Evolutionary conservation across 768 basidiomycete genomes (phyloP).

Genomic region (Termitomyces sp.): DNA sequence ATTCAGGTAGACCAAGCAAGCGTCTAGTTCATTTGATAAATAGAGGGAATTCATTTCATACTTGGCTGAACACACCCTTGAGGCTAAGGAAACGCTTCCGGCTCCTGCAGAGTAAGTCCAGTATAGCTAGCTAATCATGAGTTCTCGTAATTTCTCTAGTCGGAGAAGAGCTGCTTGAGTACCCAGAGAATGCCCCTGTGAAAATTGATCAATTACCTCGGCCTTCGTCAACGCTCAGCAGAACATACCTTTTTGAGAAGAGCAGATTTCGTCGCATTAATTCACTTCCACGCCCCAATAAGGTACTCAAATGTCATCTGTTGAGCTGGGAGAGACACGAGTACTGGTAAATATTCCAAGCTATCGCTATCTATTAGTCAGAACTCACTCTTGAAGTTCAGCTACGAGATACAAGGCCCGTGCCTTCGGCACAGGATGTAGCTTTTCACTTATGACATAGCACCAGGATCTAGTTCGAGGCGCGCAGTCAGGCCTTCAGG

Average conservation of each 20-base stretch:
- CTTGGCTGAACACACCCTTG: slow-evolving; percentile 45
- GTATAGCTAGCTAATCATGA: slow-evolving; percentile 88
- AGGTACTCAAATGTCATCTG: slow-evolving; percentile 90
- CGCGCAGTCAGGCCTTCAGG: slow-evolving; percentile 82
- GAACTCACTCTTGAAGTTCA: not conserved
- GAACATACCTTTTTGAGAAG: slow-evolving; percentile 61
- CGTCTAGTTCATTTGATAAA: slow-evolving; percentile 42
- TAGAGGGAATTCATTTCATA: not conserved
- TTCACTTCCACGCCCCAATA: slow-evolving; percentile 88
- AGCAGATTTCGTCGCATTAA: slow-evolving; percentile 52
- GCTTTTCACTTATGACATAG: slow-evolving; percentile 62
- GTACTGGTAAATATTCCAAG: slow-evolving; percentile 67
- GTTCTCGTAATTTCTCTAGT: slow-evolving; percentile 75
- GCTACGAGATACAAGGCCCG: no score
- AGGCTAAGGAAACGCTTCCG: slow-evolving; percentile 94
- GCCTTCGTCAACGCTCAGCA: not conserved
- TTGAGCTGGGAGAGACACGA: slow-evolving; percentile 72
- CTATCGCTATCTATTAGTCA: slow-evolving; percentile 52
- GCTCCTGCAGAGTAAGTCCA: slow-evolving; percentile 86
- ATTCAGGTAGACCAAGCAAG: slow-evolving; percentile 72
- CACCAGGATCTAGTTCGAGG: slow-evolving; percentile 73
- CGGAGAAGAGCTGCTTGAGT: slow-evolving; percentile 56
- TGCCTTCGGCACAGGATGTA: no score
- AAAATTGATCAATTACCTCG: not conserved
- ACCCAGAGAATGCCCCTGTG: slow-evolving; percentile 61